phyloP scores from a whole-genome alignment of 1,284 basidiomycete species.

The Ceratobasidium sp. region DNA sequence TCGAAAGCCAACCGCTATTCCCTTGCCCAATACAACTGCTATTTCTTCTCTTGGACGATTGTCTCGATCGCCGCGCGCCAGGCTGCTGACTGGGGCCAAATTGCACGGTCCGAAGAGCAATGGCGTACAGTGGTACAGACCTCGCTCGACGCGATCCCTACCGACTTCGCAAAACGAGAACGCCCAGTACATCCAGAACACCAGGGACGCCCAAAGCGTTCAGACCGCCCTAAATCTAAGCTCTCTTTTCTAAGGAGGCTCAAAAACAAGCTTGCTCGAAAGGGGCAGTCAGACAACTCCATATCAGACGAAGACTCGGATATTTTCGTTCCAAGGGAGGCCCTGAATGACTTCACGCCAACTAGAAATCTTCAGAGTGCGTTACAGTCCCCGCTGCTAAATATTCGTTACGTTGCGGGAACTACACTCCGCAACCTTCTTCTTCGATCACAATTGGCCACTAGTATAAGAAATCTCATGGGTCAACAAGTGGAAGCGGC shows the following conservation, averaged over 20 bases:
- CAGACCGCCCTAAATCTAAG: no score
- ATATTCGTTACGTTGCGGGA: no score
- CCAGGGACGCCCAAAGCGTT: no score
- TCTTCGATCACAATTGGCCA: no score
- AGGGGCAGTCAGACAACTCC: no score
- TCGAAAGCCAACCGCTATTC: slow-evolving; percentile 7
- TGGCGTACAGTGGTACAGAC: background rate
- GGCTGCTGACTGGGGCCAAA: background rate
- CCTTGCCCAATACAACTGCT: slow-evolving; percentile 12
- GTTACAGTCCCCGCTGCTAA: no score
- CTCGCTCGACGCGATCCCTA: background rate
- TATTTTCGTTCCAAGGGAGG: background rate
- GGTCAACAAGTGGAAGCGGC: no score
- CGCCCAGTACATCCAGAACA: no score
- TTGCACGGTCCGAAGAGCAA: background rate
- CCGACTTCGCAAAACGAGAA: no score
- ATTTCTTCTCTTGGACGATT: slow-evolving; percentile 26
- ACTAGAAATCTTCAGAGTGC: background rate
- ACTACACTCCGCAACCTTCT: no score
- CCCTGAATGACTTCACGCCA: background rate
- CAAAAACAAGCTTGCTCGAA: background rate
- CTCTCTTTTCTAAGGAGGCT: background rate
- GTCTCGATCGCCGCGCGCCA: background rate
- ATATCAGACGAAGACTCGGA: no score
- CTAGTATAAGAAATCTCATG: no score